Conservation (phyloP, 164 flowering plant genomes). For the Kalanchoe fedtschenkoi region DNA sequence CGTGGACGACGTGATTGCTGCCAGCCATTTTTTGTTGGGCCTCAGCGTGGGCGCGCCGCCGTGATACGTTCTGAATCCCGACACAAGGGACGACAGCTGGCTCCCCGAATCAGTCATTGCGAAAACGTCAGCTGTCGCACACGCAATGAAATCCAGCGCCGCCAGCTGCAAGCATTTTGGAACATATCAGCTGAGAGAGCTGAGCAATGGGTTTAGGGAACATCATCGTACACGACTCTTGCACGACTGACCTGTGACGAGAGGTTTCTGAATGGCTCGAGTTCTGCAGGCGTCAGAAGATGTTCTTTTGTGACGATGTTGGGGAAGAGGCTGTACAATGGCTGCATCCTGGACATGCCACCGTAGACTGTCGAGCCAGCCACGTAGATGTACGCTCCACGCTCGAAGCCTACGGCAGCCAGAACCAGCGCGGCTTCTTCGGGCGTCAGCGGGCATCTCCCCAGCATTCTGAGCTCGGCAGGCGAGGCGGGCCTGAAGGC, state of each 20-base stretch:
- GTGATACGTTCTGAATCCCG: slow-evolving; percentile 75
- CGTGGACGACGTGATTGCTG: slow-evolving; percentile 58
- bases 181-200: background rate
- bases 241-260: slow-evolving; percentile 99
- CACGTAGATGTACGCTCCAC: slow-evolving; percentile 59
- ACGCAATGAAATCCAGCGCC: slow-evolving; percentile 89
- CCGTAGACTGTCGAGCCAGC: slow-evolving; percentile 90
- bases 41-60: slow-evolving; percentile 75
- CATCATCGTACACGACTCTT: slow-evolving; percentile 1
- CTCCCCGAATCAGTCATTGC: slow-evolving; percentile 98
- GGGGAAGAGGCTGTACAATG: slow-evolving; percentile 65
- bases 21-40: slow-evolving; percentile 82
- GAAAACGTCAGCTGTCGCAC: slow-evolving; percentile 92
- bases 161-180: slow-evolving; percentile 60
- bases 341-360: slow-evolving; percentile 57
- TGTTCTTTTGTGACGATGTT: slow-evolving; percentile 84
- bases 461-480: slow-evolving; percentile 47
- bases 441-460: slow-evolving; percentile 91
- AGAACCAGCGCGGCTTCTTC: slow-evolving; percentile 96
- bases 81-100: slow-evolving; percentile 87
- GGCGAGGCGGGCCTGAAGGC: slow-evolving; percentile 49
- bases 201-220: background rate
- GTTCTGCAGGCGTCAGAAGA: slow-evolving; percentile 73
- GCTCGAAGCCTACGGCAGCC: slow-evolving; percentile 61
- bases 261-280: slow-evolving; percentile 75